Evolutionary conservation across 176 grass and related monocot genomes (phyloP).

Genomic region (Avena eriantha): DNA sequence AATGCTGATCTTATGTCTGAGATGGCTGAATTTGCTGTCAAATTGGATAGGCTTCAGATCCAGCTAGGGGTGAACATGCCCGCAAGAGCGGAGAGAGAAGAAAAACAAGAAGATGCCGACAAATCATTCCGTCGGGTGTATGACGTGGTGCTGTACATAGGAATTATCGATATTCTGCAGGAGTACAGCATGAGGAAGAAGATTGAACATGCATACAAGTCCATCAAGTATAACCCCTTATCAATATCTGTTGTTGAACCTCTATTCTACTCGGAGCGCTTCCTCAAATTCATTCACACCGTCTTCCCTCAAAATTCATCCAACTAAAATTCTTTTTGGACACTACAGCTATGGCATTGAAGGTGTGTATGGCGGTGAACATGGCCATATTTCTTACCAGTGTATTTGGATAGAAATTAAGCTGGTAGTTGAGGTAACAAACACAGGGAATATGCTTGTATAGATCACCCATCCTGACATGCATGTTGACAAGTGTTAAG

Average conservation of each 20-base stretch:
- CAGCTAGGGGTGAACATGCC: constrained; percentile 98
- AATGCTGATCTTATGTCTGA: not conserved
- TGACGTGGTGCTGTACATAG: constrained; percentile 92
- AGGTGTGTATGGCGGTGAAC: not conserved
- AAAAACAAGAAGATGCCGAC: constrained; percentile 51
- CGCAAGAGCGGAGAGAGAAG: constrained; percentile 70
- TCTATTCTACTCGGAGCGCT: constrained; percentile 73
- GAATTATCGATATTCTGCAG: constrained; percentile 97
- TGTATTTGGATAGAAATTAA: not conserved
- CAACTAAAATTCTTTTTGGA: not conserved
- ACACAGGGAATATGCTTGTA: not conserved
- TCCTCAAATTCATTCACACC: constrained; percentile 80
- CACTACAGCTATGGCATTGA: not conserved
- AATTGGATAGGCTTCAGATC: constrained; percentile 66
- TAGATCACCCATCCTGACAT: constrained; percentile 12
- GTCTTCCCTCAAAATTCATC: constrained; percentile 76
- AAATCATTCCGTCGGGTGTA: constrained; percentile 71
- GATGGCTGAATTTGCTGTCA: constrained; percentile 15
- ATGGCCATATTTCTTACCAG: not conserved
- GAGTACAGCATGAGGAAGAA: constrained; percentile 88
- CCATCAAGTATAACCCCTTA: constrained; percentile 76
- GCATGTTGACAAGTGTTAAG: not conserved
- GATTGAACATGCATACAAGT: constrained; percentile 92
- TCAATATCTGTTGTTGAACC: constrained; percentile 86
- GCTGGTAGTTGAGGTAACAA: not conserved